Percentiles rank a stretch among this genome's conserved stretches.
phyloP scores from a whole-genome alignment of 2,329 filamentous ascomycete species.

The Ceratocystis eucalypticola region DNA sequence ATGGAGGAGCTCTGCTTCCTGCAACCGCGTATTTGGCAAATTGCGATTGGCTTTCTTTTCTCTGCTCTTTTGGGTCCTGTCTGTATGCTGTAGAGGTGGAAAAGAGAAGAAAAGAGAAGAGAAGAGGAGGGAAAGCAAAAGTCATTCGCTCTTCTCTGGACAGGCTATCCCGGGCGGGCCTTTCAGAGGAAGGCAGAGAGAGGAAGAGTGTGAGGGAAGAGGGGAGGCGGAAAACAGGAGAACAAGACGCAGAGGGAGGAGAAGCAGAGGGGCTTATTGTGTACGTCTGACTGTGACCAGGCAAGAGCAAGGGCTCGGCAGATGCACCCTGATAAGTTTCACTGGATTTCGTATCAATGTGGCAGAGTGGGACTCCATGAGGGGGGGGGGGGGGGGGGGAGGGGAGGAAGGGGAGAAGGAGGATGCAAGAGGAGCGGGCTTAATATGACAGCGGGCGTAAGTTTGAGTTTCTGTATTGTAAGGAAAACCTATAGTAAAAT shows the following conservation, averaged over 20 bases:
- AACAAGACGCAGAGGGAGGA: too few species aligned
- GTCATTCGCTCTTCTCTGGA: background rate
- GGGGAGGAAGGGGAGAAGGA: background rate
- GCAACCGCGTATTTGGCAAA: background rate
- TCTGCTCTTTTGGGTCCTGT: background rate
- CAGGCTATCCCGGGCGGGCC: background rate
- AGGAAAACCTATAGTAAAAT: background rate
- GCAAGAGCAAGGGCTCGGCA: background rate
- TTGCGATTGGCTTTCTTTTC: background rate
- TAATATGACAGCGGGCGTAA: constrained; percentile 5
- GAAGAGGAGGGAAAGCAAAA: background rate
- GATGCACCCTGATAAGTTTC: constrained; percentile 4
- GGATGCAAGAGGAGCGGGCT: background rate
- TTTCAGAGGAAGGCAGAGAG: background rate
- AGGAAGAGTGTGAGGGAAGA: background rate
- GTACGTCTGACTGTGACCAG: too few species aligned
- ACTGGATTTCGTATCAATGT: background rate
- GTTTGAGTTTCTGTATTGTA: background rate
- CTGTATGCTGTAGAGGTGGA: background rate
- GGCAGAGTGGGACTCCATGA: background rate
- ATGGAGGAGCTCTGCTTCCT: background rate
- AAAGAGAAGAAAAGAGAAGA: background rate
- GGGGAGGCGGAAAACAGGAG: background rate
- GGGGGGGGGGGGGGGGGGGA: background rate
- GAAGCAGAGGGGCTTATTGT: background rate